Conservation (phyloP, 2,329 filamentous ascomycete genomes). For the Sordariomycetes sp. region DNA sequence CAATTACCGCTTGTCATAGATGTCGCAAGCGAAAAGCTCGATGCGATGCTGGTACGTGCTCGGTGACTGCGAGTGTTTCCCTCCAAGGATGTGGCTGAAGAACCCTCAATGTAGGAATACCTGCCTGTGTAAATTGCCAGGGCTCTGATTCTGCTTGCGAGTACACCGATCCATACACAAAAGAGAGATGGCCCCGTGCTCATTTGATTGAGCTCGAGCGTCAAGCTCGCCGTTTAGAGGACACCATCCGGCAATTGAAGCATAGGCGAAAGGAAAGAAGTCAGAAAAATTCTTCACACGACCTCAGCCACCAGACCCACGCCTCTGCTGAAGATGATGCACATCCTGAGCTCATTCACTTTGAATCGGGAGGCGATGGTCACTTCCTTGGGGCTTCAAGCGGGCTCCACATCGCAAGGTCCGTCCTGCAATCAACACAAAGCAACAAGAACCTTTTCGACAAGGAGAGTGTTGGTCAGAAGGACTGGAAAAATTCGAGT, state of each 20-base stretch:
- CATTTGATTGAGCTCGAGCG: constrained; percentile 6
- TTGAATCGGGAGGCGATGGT: constrained; percentile 8
- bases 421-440: constrained; percentile 7
- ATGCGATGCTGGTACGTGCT: constrained; percentile 9
- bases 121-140: constrained; percentile 9
- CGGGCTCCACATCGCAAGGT: constrained; percentile 8
- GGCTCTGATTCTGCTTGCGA: constrained; percentile 10
- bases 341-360: constrained; percentile 8
- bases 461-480: neutral
- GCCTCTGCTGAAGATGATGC: no score
- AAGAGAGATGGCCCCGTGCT: constrained; percentile 5
- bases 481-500: neutral
- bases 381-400: constrained; percentile 9
- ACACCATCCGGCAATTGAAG: constrained; percentile 3
- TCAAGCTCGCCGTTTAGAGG: constrained; percentile 5
- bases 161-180: constrained; percentile 10
- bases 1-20: constrained; percentile 10
- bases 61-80: neutral
- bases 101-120: constrained; percentile 6
- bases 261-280: neutral
- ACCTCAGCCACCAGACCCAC: no score
- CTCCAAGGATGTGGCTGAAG: neutral
- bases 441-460: constrained; percentile 6
- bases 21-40: constrained; percentile 11
- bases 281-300: no score